A percentile compares a stretch with the other conserved stretches of the same genome.
Conservation (phyloP, 202 grass and related monocot genomes). For the Setaria viridis region DNA sequence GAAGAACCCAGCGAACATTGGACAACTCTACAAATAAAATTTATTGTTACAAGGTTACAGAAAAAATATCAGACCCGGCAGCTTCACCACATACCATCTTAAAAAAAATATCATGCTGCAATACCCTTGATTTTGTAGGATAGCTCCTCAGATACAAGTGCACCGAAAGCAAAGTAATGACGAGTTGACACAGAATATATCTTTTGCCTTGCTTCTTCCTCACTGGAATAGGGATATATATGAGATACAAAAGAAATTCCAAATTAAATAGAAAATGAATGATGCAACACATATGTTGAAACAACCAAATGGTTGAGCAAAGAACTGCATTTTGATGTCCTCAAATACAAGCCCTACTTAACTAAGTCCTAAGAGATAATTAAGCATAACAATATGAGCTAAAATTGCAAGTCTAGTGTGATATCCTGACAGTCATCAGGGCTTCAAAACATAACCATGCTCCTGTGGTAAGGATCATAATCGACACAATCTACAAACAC, state of each 20-base stretch:
- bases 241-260: background rate
- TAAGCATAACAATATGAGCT: background rate
- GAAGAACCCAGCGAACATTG: conserved; percentile 81
- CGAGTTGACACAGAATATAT: conserved; percentile 83
- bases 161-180: conserved; percentile 84
- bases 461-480: background rate
- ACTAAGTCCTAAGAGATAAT: background rate
- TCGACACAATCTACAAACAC: background rate
- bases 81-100: background rate
- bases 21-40: conserved; percentile 54
- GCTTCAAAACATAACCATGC: background rate
- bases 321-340: background rate
- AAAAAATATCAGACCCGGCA: background rate
- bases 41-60: background rate
- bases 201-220: conserved; percentile 70
- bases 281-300: background rate
- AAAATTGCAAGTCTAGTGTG: too few species aligned
- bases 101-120: background rate
- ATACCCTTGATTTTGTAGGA: conserved; percentile 81
- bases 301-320: background rate
- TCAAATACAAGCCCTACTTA: background rate
- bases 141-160: conserved; percentile 73
- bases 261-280: background rate
- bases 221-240: conserved; percentile 46
- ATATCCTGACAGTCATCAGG: background rate